A percentile compares a stretch with the other conserved stretches of the same genome.
phyloP scores from a whole-genome alignment of 2,329 filamentous ascomycete genomes.

The Gnomoniopsis smithogilvyi region DNA sequence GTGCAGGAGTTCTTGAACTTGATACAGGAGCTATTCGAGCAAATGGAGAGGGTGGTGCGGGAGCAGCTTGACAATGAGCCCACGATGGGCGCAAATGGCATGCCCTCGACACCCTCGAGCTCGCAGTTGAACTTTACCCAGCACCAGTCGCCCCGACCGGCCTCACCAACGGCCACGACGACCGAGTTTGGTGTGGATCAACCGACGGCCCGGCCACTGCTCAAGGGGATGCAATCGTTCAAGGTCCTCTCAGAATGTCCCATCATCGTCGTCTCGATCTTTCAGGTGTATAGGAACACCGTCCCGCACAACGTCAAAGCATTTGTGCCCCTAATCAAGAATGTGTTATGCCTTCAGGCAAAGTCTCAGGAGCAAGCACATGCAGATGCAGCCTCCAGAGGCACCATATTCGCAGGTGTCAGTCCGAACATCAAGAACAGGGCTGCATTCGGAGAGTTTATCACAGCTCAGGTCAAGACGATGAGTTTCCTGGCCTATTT shows the following conservation, averaged over 20 bases:
- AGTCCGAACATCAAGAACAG: constrained; percentile 92
- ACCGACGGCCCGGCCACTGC: constrained; percentile 71
- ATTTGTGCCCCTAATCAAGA: constrained; percentile 93
- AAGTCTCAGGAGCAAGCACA: constrained; percentile 92
- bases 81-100: constrained; percentile 49
- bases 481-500: constrained; percentile 98
- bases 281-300: constrained; percentile 82
- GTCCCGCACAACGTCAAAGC: constrained; percentile 83
- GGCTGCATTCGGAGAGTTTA: constrained; percentile 93
- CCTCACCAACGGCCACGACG: constrained; percentile 80
- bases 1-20: constrained; percentile 88
- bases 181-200: constrained; percentile 81
- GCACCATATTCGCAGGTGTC: constrained; percentile 86
- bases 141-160: constrained; percentile 70
- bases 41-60: constrained; percentile 90
- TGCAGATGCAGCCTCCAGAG: constrained; percentile 73
- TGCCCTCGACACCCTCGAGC: constrained; percentile 65
- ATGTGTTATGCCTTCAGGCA: constrained; percentile 82
- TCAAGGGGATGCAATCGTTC: constrained; percentile 98
- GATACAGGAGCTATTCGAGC: constrained; percentile 93
- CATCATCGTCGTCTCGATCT: constrained; percentile 97
- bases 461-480: constrained; percentile 97
- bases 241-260: constrained; percentile 97
- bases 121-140: constrained; percentile 69
- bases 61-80: constrained; percentile 86